These are phyloP conservation scores for Colletotrichum agaves DNA, from an alignment of 2,329 filamentous ascomycete species.

Conservation along the genomic window DNA sequence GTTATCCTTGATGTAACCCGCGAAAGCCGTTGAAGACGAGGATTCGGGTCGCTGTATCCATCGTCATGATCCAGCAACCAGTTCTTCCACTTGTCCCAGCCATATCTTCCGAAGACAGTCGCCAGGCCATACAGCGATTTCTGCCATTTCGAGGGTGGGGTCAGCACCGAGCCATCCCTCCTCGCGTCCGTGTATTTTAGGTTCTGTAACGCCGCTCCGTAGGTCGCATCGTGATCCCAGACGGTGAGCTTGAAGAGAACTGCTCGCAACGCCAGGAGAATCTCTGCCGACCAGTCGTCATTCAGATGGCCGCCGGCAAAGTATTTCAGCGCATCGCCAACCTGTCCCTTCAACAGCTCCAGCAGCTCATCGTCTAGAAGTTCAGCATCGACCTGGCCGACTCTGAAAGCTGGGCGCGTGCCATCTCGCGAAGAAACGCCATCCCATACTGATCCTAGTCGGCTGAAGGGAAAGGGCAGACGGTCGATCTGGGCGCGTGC, in stretches of 20 bases:
- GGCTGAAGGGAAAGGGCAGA: constrained; percentile 72
- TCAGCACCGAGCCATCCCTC: constrained; percentile 67
- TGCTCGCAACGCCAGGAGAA: constrained; percentile 79
- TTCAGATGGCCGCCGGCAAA: constrained; percentile 78
- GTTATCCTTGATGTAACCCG: constrained; percentile 75
- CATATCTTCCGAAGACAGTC: constrained; percentile 88
- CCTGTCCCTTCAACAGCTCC: constrained; percentile 84
- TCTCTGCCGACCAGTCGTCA: constrained; percentile 90
- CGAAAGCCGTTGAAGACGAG: constrained; percentile 66
- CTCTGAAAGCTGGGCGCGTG: constrained; percentile 86
- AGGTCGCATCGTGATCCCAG: constrained; percentile 96
- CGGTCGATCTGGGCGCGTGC: constrained; percentile 65
- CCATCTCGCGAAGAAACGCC: constrained; percentile 78
- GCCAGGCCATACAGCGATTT: constrained; percentile 86
- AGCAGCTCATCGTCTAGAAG: constrained; percentile 93
- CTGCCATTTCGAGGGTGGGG: constrained; percentile 81
- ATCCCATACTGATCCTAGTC: constrained; percentile 73
- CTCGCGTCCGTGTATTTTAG: constrained; percentile 90
- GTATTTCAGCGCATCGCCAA: constrained; percentile 88
- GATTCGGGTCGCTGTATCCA: constrained; percentile 70
- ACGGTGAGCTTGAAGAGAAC: constrained; percentile 93
- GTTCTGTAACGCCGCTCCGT: constrained; percentile 93
- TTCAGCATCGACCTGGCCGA: constrained; percentile 96
- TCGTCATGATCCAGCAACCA: constrained; percentile 83
- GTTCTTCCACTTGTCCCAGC: constrained; percentile 91